Percentiles rank a stretch among this genome's conserved stretches.
Conservation (phyloP, 495 filamentous ascomycete genomes). For the Aspergillus panamensis region DNA sequence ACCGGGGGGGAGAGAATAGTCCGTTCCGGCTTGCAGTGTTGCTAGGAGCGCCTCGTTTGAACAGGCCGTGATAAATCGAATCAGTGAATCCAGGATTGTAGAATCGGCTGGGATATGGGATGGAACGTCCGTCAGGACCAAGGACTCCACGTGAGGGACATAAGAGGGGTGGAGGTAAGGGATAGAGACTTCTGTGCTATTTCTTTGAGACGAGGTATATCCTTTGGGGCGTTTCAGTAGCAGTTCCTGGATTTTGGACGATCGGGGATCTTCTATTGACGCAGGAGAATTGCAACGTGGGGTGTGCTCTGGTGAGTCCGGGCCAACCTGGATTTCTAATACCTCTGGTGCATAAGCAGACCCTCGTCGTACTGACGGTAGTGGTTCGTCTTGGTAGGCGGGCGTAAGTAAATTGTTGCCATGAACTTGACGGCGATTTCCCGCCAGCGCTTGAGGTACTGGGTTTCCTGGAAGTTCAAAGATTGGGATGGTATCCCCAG, state of each 20-base stretch:
- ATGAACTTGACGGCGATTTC: constrained; percentile 8
- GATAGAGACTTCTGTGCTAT: constrained; percentile 32
- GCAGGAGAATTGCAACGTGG: constrained; percentile 28
- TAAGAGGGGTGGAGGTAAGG: constrained; percentile 55
- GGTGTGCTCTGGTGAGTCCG: constrained; percentile 11
- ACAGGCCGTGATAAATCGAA: constrained; percentile 56
- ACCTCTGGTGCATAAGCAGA: constrained; percentile 48
- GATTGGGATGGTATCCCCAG: constrained; percentile 29
- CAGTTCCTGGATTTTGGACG: constrained; percentile 32
- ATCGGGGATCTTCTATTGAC: constrained; percentile 24
- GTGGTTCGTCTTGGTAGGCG: constrained; percentile 28
- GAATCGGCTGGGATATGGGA: constrained; percentile 45
- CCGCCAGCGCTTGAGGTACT: constrained; percentile 4
- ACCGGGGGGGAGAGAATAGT: constrained; percentile 50
- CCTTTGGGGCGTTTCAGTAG: constrained; percentile 37
- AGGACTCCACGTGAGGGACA: constrained; percentile 52
- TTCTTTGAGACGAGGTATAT: constrained; percentile 26
- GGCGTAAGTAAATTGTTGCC: not conserved
- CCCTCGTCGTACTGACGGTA: constrained; percentile 32
- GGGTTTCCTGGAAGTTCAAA: constrained; percentile 46
- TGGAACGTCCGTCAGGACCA: constrained; percentile 59
- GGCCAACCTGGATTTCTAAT: constrained; percentile 8
- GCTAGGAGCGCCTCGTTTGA: constrained; percentile 57
- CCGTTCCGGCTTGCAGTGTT: constrained; percentile 48
- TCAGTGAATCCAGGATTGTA: constrained; percentile 45